Base-by-base conservation (phyloP, 2,329 filamentous ascomycete genomes). In the Thielaviopsis musarum region DNA sequence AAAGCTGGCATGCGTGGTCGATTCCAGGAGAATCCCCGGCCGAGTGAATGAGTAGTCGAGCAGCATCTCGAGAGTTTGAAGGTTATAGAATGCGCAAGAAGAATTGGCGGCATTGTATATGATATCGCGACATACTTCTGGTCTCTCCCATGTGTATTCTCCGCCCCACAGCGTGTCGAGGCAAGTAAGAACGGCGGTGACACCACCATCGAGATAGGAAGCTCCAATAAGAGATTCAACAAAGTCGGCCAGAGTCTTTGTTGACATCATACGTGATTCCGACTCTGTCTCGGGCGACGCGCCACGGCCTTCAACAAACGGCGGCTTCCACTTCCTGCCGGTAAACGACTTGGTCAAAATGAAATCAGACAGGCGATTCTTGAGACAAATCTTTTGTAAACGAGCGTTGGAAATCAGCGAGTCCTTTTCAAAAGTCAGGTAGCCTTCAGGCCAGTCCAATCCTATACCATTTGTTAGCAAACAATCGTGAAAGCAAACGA, bases 181-280 rank as follows among this genome's bases (percentile, higher is more conserved):
- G 76, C 74, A 13, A 93, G 76, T 68, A 85, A 90, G 1, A 71
- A 65, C 85, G 64, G 81, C 84, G 0, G 72, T 54, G 15, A 87
- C 72, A 0, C 86, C 86, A 1, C 87, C 86, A 57, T 87, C 79
- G 1, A 86, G 62, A 65, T 80, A 90, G 0, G 86, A 79, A 0
- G 83, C 87, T 0, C 89, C 91, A 21, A 96, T 84, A 0, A 96
- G 74, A 0, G 91, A 81, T 63, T 97, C 91, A 0, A 95, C 78
- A 0, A 96, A 84, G 66, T 97, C 91, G 3, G 91, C 91, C 7
- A 96, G 77, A 0, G 81, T 81, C 68, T 97, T 97, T 1, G 82
- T 85, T 0, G 88, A 85, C 34, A 90, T 67, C 15, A 68, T 66
- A 5, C 75, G 70, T 53, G 70, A 55, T 38, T 15, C 41, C 41